phyloP scores from a whole-genome alignment of 345 rosid genomes.

The Arabidopsis suecica region DNA sequence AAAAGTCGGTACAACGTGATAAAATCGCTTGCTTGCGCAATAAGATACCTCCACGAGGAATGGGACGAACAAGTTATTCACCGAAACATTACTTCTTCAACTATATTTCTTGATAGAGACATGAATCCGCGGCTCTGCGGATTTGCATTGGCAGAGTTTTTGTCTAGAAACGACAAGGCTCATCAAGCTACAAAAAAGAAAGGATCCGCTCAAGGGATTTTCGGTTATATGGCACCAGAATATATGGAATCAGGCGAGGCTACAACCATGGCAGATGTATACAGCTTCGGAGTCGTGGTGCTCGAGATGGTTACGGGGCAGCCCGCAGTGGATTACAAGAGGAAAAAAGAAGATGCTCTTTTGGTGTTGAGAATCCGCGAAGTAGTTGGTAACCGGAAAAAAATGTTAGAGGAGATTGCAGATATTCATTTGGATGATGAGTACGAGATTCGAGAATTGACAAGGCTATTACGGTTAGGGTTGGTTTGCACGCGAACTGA shows the following conservation, averaged over 20 bases:
- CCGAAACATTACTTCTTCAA: conserved; percentile 83
- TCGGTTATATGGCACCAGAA: conserved; percentile 95
- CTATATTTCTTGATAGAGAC: conserved; percentile 73
- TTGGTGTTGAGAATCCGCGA: conserved; percentile 67
- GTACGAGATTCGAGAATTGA: conserved; percentile 56
- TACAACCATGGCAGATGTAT: conserved; percentile 80
- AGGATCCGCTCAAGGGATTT: conserved; percentile 84
- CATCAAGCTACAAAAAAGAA: conserved; percentile 62
- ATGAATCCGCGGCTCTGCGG: conserved; percentile 85
- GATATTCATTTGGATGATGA: conserved; percentile 60
- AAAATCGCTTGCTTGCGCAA: conserved; percentile 79
- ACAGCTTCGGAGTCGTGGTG: conserved; percentile 86
- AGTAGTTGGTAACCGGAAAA: conserved; percentile 42
- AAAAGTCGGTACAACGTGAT: conserved; percentile 65
- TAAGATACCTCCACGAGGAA: conserved; percentile 93
- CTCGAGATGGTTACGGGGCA: conserved; percentile 92
- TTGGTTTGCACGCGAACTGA: conserved; percentile 79
- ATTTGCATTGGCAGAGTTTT: conserved; percentile 94
- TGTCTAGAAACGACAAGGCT: conserved; percentile 75
- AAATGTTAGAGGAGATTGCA: conserved; percentile 58
- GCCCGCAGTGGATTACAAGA: conserved; percentile 81
- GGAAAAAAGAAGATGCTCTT: conserved; percentile 65
- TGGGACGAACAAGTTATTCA: conserved; percentile 97
- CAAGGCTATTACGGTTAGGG: conserved; percentile 69
- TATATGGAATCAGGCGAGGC: conserved; percentile 89